These are phyloP conservation scores for Glycine latifolia DNA, from an alignment of 306 rosid genomes.

Conservation along the genomic window DNA sequence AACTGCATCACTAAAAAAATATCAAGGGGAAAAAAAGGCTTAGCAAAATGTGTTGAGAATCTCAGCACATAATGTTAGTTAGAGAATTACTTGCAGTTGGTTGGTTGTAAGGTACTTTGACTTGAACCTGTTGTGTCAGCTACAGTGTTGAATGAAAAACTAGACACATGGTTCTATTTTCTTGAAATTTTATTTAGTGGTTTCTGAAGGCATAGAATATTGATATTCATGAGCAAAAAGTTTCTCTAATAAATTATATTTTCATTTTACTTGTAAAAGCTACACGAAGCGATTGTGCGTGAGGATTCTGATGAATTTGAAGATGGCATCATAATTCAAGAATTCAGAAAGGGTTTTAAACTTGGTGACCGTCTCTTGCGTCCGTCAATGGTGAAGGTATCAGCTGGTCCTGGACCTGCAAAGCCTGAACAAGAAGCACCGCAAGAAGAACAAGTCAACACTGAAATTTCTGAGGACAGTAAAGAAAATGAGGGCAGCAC, in stretches of 20 bases:
- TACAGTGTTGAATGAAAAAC: conserved; percentile 36
- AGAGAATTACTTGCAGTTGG: conserved; percentile 32
- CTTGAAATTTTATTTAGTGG: conserved; percentile 1
- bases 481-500: conserved; percentile 44
- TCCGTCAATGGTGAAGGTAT: conserved; percentile 96
- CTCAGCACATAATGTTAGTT: conserved; percentile 16
- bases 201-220: conserved; percentile 36
- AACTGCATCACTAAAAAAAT: conserved; percentile 22
- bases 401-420: conserved; percentile 96
- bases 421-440: conserved; percentile 61
- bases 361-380: conserved; percentile 92
- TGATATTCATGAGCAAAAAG: neutral
- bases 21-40: conserved; percentile 23
- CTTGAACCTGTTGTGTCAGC: conserved; percentile 24
- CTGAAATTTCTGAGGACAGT: conserved; percentile 50
- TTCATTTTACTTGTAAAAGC: conserved; percentile 57
- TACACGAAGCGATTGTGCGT: conserved; percentile 97
- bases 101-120: conserved; percentile 33
- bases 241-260: conserved; percentile 48
- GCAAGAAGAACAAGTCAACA: conserved; percentile 54
- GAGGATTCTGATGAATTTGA: conserved; percentile 82
- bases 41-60: conserved; percentile 34
- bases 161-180: conserved; percentile 8
- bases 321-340: conserved; percentile 78
- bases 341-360: conserved; percentile 87